Percentiles rank a stretch among this genome's conserved stretches.
These are phyloP conservation scores for Ganoderma sinense DNA, from an alignment of 1,284 basidiomycete genomes.

Conservation along the genomic window DNA sequence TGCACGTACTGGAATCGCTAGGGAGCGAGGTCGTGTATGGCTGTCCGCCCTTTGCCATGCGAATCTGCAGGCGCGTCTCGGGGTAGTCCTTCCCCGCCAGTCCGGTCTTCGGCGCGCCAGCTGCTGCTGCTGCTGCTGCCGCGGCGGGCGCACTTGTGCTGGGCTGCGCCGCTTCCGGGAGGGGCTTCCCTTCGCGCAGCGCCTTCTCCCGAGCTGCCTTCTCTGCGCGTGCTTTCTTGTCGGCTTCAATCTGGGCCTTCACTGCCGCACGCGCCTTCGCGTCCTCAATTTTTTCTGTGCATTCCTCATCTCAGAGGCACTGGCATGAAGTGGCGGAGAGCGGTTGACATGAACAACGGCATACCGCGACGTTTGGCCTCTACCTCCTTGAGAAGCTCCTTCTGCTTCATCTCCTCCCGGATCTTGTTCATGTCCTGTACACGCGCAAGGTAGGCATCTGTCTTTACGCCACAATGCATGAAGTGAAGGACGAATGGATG, in stretches of 20 bases:
- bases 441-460: not conserved
- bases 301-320: not conserved
- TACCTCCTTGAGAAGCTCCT: slow-evolving; percentile 84
- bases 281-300: slow-evolving; percentile 85
- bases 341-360: slow-evolving; percentile 3
- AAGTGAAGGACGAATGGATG: slow-evolving; percentile 5
- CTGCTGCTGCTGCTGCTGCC: slow-evolving; percentile 42
- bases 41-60: slow-evolving; percentile 79
- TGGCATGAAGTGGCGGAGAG: not conserved
- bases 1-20: slow-evolving; percentile 76
- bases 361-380: slow-evolving; percentile 81
- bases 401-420: slow-evolving; percentile 80
- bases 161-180: slow-evolving; percentile 37
- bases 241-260: slow-evolving; percentile 93
- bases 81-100: slow-evolving; percentile 74
- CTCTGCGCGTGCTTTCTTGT: slow-evolving; percentile 89
- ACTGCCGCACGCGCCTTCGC: slow-evolving; percentile 84
- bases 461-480: not conserved
- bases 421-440: slow-evolving; percentile 73
- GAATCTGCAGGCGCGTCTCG: slow-evolving; percentile 87
- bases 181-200: slow-evolving; percentile 73
- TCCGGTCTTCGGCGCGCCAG: slow-evolving; percentile 49
- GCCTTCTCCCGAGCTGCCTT: slow-evolving; percentile 91
- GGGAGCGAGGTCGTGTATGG: slow-evolving; percentile 84
- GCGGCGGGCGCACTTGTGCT: slow-evolving; percentile 46